Conservation (phyloP, 2,329 filamentous ascomycete species). For the Aureobasidium vineae region DNA sequence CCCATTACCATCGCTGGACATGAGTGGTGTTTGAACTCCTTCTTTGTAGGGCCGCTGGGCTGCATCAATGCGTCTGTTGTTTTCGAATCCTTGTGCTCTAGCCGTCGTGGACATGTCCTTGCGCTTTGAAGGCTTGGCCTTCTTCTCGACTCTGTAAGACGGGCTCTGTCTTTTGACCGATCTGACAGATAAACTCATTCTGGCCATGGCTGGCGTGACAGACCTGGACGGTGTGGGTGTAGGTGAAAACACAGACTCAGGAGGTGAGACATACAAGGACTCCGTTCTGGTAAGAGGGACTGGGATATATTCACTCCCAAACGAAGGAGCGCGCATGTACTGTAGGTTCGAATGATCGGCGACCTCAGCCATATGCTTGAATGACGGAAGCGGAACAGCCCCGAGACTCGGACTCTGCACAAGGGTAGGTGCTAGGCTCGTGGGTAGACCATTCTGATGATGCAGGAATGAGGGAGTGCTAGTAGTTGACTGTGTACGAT, state of each 20-base stretch:
- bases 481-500: background rate
- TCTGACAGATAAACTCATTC: background rate
- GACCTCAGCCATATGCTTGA: background rate
- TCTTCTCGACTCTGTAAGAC: slow-evolving; percentile 4
- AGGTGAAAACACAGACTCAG: background rate
- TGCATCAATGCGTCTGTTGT: slow-evolving; percentile 1
- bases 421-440: background rate
- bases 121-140: background rate
- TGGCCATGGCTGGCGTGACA: background rate
- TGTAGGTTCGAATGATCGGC: slow-evolving; percentile 1
- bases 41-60: slow-evolving; percentile 1
- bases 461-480: background rate
- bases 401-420: background rate
- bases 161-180: background rate
- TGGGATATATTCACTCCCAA: background rate
- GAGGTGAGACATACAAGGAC: background rate
- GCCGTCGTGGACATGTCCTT: background rate
- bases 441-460: background rate
- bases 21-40: background rate
- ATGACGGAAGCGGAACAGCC: background rate
- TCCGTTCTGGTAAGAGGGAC: background rate
- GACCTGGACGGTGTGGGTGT: background rate
- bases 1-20: background rate
- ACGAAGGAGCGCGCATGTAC: background rate
- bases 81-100: background rate